Evolutionary conservation across 176 grass and related monocot genomes (phyloP).

Genomic region (Areca catechu): DNA sequence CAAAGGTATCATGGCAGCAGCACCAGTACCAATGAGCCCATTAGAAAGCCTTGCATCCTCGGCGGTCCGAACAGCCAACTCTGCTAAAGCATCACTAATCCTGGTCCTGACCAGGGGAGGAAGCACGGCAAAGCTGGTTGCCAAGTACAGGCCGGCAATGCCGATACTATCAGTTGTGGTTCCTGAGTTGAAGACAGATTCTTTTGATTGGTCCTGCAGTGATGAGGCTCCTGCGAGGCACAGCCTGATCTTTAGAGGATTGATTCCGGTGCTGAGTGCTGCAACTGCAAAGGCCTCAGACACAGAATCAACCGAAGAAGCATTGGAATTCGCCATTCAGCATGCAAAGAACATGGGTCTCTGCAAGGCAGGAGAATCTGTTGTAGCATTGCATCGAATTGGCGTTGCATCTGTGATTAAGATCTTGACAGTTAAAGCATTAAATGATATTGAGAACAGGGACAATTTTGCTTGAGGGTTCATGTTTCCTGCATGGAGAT

Average conservation of each 20-base stretch:
- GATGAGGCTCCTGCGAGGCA: slow-evolving; percentile 81
- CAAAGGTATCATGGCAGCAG: slow-evolving; percentile 36
- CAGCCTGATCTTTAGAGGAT: slow-evolving; percentile 50
- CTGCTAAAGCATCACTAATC: slow-evolving; percentile 52
- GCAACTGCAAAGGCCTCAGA: slow-evolving; percentile 57
- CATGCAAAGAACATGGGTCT: slow-evolving; percentile 54
- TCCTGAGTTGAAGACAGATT: slow-evolving; percentile 48
- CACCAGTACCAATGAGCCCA: slow-evolving; percentile 52
- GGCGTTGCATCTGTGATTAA: slow-evolving; percentile 47
- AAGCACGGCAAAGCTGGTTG: slow-evolving; percentile 57
- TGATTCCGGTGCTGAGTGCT: slow-evolving; percentile 55
- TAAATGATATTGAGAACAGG: not conserved
- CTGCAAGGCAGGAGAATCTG: slow-evolving; percentile 54
- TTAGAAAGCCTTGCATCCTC: slow-evolving; percentile 82
- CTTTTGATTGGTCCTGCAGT: slow-evolving; percentile 70
- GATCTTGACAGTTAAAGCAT: slow-evolving; percentile 42
- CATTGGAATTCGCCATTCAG: slow-evolving; percentile 37
- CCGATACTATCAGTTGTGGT: slow-evolving; percentile 48
- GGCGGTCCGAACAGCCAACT: slow-evolving; percentile 49
- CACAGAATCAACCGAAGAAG: slow-evolving; percentile 59
- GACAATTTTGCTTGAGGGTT: slow-evolving; percentile 35
- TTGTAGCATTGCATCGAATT: slow-evolving; percentile 61
- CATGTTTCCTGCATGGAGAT: not conserved
- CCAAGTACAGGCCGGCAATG: slow-evolving; percentile 73
- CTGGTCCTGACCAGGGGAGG: slow-evolving; percentile 81